Evolutionary conservation across 116 monocot species (phyloP).

Genomic region (Papilionanthe hybrid): DNA sequence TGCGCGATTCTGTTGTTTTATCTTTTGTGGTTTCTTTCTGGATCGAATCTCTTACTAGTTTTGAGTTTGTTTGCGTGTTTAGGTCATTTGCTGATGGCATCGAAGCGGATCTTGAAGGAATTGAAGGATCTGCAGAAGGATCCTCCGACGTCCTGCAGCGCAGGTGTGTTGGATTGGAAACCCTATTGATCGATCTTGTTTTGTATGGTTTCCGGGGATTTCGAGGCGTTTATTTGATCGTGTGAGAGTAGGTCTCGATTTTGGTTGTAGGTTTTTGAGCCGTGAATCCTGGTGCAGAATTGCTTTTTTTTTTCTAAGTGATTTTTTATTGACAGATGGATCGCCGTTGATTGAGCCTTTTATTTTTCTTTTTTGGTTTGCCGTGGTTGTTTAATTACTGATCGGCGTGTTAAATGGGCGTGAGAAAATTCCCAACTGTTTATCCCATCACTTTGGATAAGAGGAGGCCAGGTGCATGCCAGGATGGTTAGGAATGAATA

Average conservation of each 20-base stretch:
- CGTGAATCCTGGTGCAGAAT: background rate
- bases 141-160: constrained; percentile 8
- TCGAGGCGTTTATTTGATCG: background rate
- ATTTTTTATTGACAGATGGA: background rate
- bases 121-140: constrained; percentile 7
- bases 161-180: background rate
- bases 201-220: background rate
- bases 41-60: background rate
- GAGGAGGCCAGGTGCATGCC: background rate
- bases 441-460: background rate
- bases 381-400: background rate
- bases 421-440: background rate
- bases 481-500: background rate
- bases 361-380: background rate
- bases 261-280: background rate
- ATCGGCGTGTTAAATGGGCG: background rate
- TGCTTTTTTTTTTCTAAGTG: background rate
- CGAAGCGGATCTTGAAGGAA: constrained; percentile 7
- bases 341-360: background rate
- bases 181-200: background rate
- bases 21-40: background rate
- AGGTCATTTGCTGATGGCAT: background rate
- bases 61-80: background rate
- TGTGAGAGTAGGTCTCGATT: background rate
- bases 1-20: background rate